phyloP scores from a whole-genome alignment of 1,284 basidiomycete species.

The Pyrrhoderma lamaoense region DNA sequence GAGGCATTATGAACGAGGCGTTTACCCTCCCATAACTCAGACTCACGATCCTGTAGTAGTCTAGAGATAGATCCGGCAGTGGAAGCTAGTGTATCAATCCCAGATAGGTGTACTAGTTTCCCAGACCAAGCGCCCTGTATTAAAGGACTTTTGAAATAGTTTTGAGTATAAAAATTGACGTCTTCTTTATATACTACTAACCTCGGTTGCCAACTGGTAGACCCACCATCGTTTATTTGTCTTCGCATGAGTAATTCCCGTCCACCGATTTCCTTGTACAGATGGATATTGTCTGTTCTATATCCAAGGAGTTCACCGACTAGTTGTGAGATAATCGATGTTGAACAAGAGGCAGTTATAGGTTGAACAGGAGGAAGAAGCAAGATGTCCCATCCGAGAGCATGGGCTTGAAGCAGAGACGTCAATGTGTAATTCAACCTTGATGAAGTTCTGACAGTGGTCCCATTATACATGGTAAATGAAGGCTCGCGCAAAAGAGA shows the following conservation, averaged over 20 bases:
- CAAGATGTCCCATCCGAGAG: conserved; percentile 48
- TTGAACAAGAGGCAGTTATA: conserved; percentile 45
- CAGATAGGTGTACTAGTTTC: conserved; percentile 49
- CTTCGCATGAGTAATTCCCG: conserved; percentile 56
- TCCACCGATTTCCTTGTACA: conserved; percentile 65
- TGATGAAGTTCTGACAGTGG: conserved; percentile 31
- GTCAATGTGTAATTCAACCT: conserved; percentile 43
- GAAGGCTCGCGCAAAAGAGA: too few species aligned
- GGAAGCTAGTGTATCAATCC: conserved; percentile 53
- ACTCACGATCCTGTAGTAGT: conserved; percentile 51
- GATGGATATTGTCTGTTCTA: conserved; percentile 47
- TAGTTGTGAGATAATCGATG: conserved; percentile 38
- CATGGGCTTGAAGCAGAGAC: conserved; percentile 42
- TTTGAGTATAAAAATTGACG: too few species aligned
- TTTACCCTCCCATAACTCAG: conserved; percentile 54
- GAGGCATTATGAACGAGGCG: conserved; percentile 46
- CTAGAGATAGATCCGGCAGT: conserved; percentile 56
- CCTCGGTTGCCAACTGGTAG: conserved; percentile 60
- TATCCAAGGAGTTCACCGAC: conserved; percentile 53
- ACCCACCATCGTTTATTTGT: conserved; percentile 44
- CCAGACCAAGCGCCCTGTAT: conserved; percentile 53
- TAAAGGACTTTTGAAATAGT: conserved; percentile 35
- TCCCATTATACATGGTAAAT: conserved; percentile 17
- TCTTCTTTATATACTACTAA: conserved; percentile 24
- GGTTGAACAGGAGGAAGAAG: conserved; percentile 40